Evolutionary conservation across 495 filamentous ascomycete genomes (phyloP).

Genomic region (Tuber magnatum): DNA sequence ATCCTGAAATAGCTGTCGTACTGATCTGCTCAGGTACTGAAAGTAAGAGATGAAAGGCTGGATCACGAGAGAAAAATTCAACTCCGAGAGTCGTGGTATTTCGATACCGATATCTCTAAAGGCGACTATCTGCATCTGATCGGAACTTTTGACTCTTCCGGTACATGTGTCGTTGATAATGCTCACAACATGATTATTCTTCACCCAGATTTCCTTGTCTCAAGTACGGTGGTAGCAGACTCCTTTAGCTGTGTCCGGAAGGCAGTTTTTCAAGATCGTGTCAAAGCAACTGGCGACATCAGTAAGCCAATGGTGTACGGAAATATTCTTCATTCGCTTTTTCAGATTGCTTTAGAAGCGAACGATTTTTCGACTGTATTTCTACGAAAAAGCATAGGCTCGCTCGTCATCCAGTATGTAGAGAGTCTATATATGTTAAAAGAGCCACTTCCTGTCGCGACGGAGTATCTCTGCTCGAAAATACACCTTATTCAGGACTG

Average conservation of each 20-base stretch:
- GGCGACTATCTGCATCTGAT: slow-evolving; percentile 78
- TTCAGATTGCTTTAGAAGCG: slow-evolving; percentile 77
- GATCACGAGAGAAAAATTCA: slow-evolving; percentile 59
- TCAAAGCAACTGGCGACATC: slow-evolving; percentile 75
- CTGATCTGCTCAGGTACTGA: slow-evolving; percentile 53
- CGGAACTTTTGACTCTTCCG: slow-evolving; percentile 61
- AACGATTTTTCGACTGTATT: slow-evolving; percentile 72
- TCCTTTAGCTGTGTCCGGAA: slow-evolving; percentile 82
- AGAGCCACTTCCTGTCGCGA: slow-evolving; percentile 61
- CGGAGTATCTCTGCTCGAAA: slow-evolving; percentile 69
- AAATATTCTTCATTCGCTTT: slow-evolving; percentile 84
- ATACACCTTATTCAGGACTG: slow-evolving; percentile 69
- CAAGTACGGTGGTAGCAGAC: slow-evolving; percentile 85
- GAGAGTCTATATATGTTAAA: slow-evolving; percentile 81
- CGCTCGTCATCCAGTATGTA: slow-evolving; percentile 60
- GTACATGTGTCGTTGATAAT: slow-evolving; percentile 69
- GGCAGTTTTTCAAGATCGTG: slow-evolving; percentile 84
- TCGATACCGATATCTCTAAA: slow-evolving; percentile 62
- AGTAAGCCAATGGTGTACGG: slow-evolving; percentile 78
- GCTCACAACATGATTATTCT: slow-evolving; percentile 76
- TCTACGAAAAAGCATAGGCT: slow-evolving; percentile 56
- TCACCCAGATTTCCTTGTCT: slow-evolving; percentile 92
- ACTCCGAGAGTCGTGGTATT: slow-evolving; percentile 72
- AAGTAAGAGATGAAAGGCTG: slow-evolving; percentile 66
- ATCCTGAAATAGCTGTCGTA: neutral